Evolutionary conservation across 768 basidiomycete species (phyloP), one percentile per base, ranked within the genome.

Genomic region (Serendipita sp.): DNA sequence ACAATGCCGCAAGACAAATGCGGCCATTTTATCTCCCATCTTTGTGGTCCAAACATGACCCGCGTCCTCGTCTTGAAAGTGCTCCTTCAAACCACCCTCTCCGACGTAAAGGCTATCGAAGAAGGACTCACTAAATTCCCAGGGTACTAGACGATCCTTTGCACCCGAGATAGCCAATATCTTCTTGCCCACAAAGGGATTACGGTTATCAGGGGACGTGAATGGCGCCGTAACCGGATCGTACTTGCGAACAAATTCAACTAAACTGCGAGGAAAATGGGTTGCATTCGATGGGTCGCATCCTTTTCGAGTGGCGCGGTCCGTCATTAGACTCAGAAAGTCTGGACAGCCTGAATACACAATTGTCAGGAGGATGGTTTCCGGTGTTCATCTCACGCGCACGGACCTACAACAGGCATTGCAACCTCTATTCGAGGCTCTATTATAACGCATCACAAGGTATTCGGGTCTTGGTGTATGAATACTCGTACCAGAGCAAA

Each of bases 141-240:
- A 84, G 10, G 87, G 88, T 16, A 91, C 89, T 15, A 87, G 69
- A 46, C 69, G 73, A 72, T 93, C 90, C 23, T 74, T 76, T 64
- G 68, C 79, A 0, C 89, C 90, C 0, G 83, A 83, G 2, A 93
- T 72, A 2, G 87, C 83, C 3, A 93, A 77, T 13, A 93, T 77
- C 69, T 82, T 82, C 75, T 90, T 91, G 0, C 82, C 84, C 3
- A 77, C 65, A 71, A 87, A 91, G 1, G 84, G 82, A 67, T 86
- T 86, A 8, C 71, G 67, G 1, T 62, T 66, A 37, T 74, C 77
- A 1, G 64, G 66, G 18, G 76, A 72, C 11, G 73, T 69, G 66
- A 77, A 81, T 3, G 80, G 73, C 43, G 75, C 73, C 2, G 70
- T 72, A 2, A 72, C 76, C 0, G 84, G 81, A 67, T 83, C 81